Base-by-base conservation (phyloP, 2,329 filamentous ascomycete genomes). In the Hymenoscyphus occultus region DNA sequence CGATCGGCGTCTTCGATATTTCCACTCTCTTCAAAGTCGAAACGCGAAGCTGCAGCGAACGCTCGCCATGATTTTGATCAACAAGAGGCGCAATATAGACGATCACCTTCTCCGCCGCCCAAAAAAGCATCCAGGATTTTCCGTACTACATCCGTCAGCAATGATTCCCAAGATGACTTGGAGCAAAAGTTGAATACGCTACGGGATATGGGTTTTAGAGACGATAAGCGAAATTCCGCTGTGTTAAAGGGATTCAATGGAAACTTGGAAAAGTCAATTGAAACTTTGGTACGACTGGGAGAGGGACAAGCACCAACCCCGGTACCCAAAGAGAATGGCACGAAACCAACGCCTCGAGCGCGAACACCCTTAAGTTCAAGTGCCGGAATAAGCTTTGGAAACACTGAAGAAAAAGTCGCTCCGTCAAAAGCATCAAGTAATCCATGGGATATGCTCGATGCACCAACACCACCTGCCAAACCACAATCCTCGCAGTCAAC, bases 121-220 rank as follows among this genome's bases (percentile, higher is more conserved):
- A 71, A 66, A 42, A 93, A 91, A 74, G 82, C 86, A 5, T 90
- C 90, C 9, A 84, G 84, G 67, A 78, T 85, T 9, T 92, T 94
- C 75, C 90, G 90, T 3, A 86, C 88, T 12, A 88, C 85, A 58
- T 51, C 45, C 16, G 81, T 95, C 32, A 84, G 83, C 48, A 78
- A 80, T 57, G 81, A 83, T 61, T 78, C 73, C 62, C 32, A 58
- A 6, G 82, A 90, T 70, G 87, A 88, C 65, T 83, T 88, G 63
- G 92, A 96, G 56, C 82, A 84, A 60, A 98, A 98, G 76, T 78
- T 98, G 75, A 81, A 82, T 2, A 88, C 86, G 61, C 79, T 99
- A 64, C 86, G 88, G 63, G 93, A 97, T 64, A 96, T 98, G 93
- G 95, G 95, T 0, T 99, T 99, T 73, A 81, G 80, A 3, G 93